Base-by-base conservation (phyloP, 257 asterid genomes). In the Solanum corneliomulleri region DNA sequence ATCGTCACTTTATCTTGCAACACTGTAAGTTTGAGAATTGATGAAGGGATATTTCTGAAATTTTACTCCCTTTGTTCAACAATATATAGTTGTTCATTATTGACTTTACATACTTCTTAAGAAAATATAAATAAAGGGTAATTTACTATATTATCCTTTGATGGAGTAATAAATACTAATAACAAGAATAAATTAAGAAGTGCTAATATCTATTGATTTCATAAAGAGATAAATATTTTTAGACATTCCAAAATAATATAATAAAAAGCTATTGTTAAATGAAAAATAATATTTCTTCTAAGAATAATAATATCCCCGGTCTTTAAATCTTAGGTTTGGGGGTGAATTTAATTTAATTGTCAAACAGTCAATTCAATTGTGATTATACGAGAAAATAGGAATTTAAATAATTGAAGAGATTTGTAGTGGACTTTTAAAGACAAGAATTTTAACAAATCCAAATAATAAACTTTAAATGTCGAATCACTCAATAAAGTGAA, bases 71-170 rank as follows among this genome's bases (percentile, higher is more conserved):
- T 52, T 23, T 52, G 10, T 52, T 2, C 10, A 52, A 18, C 62
- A 52, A 18, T 18, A 18, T 33, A 33, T 4, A 33, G 1, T 52
- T 18, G 11, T 52, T 52, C 0, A 52, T 7, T 52, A 18, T 18
- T 52, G n/a, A 18, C 0, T 6, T 52, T 18, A 10, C 2, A 52
- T 18, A 52, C 1, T 52, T 52, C 0, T 2, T 18, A 6, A 52
- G 0, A 52, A 18, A 52, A 0, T 52, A 52, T 52, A 52, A 49
- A 49, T 6, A 0, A 52, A 52, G 4, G 23, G 0, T 52, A 15
- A 52, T 1, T 52, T 16, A 52, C 10, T 6, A 52, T 52, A 52
- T 16, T 6, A 7, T 6, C 1, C 1, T 18, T 52, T 52, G 62
- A 52, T 0, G 2, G 5, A 33, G 3, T 52, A 18, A 52, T 52